Evolutionary conservation across 345 rosid species (phyloP).

Genomic region (Linum lewisii): DNA sequence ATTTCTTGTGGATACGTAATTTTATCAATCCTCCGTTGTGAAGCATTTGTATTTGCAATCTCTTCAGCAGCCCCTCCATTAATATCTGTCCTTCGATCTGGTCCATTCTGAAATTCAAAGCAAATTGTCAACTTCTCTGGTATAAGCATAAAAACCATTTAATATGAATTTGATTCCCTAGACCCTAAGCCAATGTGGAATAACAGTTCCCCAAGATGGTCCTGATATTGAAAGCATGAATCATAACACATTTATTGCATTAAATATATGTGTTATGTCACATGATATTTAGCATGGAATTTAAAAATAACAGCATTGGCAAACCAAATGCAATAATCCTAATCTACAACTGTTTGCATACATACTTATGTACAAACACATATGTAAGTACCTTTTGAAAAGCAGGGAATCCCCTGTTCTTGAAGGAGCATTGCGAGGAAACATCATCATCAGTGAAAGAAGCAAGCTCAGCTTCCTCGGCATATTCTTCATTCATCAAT

Average conservation of each 20-base stretch:
- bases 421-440: constrained; percentile 69
- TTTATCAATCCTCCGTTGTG: constrained; percentile 22
- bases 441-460: constrained; percentile 69
- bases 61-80: constrained; percentile 19
- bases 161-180: neutral
- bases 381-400: constrained; percentile 37
- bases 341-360: neutral
- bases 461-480: constrained; percentile 68
- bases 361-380: neutral
- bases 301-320: neutral
- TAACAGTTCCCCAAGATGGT: neutral
- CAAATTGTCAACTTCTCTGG: constrained; percentile 12
- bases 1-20: constrained; percentile 16
- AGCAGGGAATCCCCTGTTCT: constrained; percentile 37
- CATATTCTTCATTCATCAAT: constrained; percentile 67
- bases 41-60: constrained; percentile 10
- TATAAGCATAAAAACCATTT: neutral
- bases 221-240: constrained; percentile 1
- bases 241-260: neutral
- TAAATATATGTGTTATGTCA: neutral
- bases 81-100: constrained; percentile 15
- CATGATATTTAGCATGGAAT: neutral
- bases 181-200: neutral
- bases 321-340: neutral
- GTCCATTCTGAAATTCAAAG: constrained; percentile 43